phyloP scores from a whole-genome alignment of 106 monocot species.

The Xerophyta viscosa region DNA sequence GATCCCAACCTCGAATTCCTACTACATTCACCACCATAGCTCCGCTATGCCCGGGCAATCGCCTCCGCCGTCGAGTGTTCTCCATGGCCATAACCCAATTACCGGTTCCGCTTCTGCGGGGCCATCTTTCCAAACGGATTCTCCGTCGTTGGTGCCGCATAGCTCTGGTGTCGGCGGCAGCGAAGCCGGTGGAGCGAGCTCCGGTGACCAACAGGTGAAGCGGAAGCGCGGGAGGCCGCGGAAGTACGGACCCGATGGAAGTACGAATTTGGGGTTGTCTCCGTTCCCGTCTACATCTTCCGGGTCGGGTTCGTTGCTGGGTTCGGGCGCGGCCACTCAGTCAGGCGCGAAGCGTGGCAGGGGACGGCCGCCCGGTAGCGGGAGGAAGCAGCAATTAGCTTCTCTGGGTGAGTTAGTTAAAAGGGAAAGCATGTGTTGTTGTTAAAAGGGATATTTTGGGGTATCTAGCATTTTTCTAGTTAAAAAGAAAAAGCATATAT shows the following conservation, averaged over 20 bases:
- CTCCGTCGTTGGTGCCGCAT: slow-evolving; percentile 6
- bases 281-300: slow-evolving; percentile 11
- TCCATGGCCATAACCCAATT: slow-evolving; percentile 15
- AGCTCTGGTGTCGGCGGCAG: slow-evolving; percentile 3
- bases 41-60: slow-evolving; percentile 4
- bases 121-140: slow-evolving; percentile 18
- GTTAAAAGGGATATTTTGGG: not conserved
- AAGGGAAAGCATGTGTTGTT: not conserved
- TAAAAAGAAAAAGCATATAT: no score
- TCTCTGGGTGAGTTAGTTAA: slow-evolving; percentile 9
- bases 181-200: not conserved
- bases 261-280: slow-evolving; percentile 11
- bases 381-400: slow-evolving; percentile 12
- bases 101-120: slow-evolving; percentile 16
- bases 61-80: slow-evolving; percentile 12
- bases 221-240: slow-evolving; percentile 40
- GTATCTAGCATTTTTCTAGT: not conserved
- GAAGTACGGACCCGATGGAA: slow-evolving; percentile 40
- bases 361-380: slow-evolving; percentile 23
- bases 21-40: slow-evolving; percentile 27
- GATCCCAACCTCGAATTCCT: slow-evolving; percentile 25
- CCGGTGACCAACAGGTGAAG: slow-evolving; percentile 1
- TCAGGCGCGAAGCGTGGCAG: slow-evolving; percentile 21
- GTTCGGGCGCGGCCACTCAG: slow-evolving; percentile 15
- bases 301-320: slow-evolving; percentile 15